Evolutionary conservation across 2,329 filamentous ascomycete genomes (phyloP).

Genomic region (Phialocephala subalpina): DNA sequence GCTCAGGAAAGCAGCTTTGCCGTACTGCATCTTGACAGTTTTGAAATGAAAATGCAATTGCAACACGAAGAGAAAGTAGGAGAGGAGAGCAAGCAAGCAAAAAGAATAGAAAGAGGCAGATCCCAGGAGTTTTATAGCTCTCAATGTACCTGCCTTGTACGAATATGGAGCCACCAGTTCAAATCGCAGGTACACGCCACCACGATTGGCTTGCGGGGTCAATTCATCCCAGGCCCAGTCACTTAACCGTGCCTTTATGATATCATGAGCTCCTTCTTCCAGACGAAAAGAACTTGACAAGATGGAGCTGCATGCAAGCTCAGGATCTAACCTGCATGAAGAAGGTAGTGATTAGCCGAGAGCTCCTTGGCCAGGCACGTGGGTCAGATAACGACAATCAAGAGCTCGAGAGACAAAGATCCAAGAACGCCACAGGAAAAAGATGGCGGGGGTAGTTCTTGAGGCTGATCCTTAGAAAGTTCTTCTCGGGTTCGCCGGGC

Average conservation of each 20-base stretch:
- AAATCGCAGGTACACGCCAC: conserved; percentile 14
- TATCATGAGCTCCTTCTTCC: conserved; percentile 6
- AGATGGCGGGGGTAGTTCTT: background rate
- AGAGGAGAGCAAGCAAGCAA: background rate
- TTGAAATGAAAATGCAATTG: background rate
- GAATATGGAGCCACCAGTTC: conserved; percentile 13
- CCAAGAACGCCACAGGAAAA: background rate
- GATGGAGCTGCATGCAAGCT: background rate
- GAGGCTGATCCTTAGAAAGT: background rate
- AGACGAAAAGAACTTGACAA: background rate
- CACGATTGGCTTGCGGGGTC: conserved; percentile 11
- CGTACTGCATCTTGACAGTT: conserved; percentile 19
- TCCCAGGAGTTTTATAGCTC: conserved; percentile 17
- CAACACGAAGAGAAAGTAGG: background rate
- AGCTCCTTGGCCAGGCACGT: conserved; percentile 10
- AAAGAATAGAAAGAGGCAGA: conserved; percentile 8
- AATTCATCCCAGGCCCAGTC: conserved; percentile 12
- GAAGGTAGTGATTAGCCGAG: conserved; percentile 14
- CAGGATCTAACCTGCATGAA: conserved; percentile 15
- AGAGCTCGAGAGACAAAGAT: background rate
- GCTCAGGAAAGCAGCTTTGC: conserved; percentile 11
- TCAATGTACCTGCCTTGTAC: background rate
- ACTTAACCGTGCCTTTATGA: conserved; percentile 15
- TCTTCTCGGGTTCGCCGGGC: background rate
- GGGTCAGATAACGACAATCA: conserved; percentile 12